Base-by-base conservation (phyloP, 371 early-diverging fungal species). In the Capillidium heterosporum region DNA sequence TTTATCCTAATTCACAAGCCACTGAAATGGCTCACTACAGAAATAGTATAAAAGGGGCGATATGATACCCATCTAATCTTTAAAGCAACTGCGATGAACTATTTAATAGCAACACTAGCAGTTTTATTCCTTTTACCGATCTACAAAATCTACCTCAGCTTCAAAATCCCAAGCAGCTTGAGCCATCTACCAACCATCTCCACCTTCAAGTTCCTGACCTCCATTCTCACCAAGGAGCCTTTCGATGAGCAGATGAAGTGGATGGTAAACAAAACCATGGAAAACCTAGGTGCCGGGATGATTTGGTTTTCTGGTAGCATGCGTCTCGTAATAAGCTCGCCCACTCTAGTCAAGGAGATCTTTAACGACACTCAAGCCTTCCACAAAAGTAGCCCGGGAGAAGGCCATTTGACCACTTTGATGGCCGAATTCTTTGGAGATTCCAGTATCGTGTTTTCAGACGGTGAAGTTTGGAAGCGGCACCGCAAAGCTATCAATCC, bases 401-500 rank as follows among this genome's bases (percentile, higher is more conserved):
- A 31, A 32, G 15, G 13, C 2, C 29, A 31, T n/a, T n/a, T 27
- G 39, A 40, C 19, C 35, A 31, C 13, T 19, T 23, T 53, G 53
- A 29, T 15, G 8, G 11, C 27, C 10, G 21, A 24, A 15, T 32
- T 39, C 11, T 28, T 53, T 19, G 53, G 53, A 7, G 21, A 7
- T 40, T 10, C 11, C 13, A 56, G 43, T 43, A 56, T 56, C 21
- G 56, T 44, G 21, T 13, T 10, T 3, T 23, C 41, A 11, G 46
- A 56, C 29, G 44, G 44, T 17, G 31, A 43, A 27, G 47, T 43
- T 8, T 57, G 57, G 57, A 43, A 47, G n/a, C 29, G 29, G 5
- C 57, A 57, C 47, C 57, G 57, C 29, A 11, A 21, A n/a, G 27
- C 35, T 21, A 32, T 35, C 19, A 57, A 43, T 24, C 57, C 57